phyloP scores from a whole-genome alignment of 257 asterid species.

The Solanum ossicruentum region DNA sequence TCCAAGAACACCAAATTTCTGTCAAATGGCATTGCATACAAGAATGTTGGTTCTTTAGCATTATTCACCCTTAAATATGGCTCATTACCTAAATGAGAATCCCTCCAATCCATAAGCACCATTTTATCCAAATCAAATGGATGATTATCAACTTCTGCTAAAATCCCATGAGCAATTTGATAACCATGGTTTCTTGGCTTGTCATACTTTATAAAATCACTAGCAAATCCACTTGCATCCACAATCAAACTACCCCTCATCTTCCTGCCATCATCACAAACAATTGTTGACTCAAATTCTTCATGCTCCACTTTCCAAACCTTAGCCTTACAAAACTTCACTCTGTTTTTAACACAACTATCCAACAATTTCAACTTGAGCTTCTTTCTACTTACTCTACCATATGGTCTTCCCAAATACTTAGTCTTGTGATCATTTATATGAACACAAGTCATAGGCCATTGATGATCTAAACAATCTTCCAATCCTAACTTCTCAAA shows the following conservation, averaged over 20 bases:
- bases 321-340: conserved; percentile 48
- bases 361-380: conserved; percentile 52
- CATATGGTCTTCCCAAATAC: conserved; percentile 70
- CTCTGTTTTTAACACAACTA: conserved; percentile 41
- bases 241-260: conserved; percentile 55
- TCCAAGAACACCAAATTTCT: conserved; percentile 65
- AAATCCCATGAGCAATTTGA: conserved; percentile 84
- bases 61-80: conserved; percentile 42
- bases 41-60: conserved; percentile 50
- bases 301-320: conserved; percentile 54
- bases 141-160: conserved; percentile 73
- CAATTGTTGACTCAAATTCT: conserved; percentile 62
- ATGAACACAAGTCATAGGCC: conserved; percentile 57
- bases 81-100: conserved; percentile 84
- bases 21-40: conserved; percentile 85
- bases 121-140: conserved; percentile 86
- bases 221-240: conserved; percentile 81
- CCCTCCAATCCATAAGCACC: conserved; percentile 98
- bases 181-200: conserved; percentile 62
- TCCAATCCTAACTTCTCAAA: conserved; percentile 56
- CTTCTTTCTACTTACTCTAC: conserved; percentile 48
- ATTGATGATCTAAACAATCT: conserved; percentile 61
- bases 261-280: conserved; percentile 64
- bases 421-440: conserved; percentile 46
- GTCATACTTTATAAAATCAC: conserved; percentile 53